These are phyloP conservation scores for Cladosporium sp. DNA, from an alignment of 2,329 filamentous ascomycete genomes.

Conservation along the genomic window DNA sequence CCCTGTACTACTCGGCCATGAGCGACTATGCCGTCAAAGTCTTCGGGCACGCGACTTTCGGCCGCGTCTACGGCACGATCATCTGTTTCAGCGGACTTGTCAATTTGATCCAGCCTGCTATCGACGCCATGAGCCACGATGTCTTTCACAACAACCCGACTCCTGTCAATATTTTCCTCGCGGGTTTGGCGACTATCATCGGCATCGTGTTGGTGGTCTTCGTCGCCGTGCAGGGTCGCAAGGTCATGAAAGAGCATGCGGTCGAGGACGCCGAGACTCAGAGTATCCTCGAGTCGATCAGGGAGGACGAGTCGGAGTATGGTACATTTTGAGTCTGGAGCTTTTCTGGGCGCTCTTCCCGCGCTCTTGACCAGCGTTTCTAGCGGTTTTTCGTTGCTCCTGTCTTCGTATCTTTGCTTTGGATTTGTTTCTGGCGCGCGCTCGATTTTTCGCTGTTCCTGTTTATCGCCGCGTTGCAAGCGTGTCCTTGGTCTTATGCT, in stretches of 20 bases:
- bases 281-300: constrained; percentile 28
- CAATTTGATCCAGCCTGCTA: constrained; percentile 75
- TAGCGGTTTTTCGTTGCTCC: neutral
- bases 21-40: constrained; percentile 81
- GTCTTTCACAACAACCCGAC: constrained; percentile 67
- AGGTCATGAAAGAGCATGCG: constrained; percentile 35
- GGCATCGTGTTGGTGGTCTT: constrained; percentile 64
- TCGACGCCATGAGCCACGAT: constrained; percentile 72
- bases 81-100: constrained; percentile 78
- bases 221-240: constrained; percentile 46
- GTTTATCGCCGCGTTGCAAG: too few relatives aligned
- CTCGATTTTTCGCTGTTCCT: neutral
- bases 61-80: constrained; percentile 83
- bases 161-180: constrained; percentile 68
- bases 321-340: constrained; percentile 9
- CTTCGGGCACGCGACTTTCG: constrained; percentile 90
- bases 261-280: constrained; percentile 38
- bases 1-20: constrained; percentile 85
- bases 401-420: neutral
- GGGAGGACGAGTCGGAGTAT: constrained; percentile 19
- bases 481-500: too few relatives aligned
- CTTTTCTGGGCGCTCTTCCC: too few relatives aligned
- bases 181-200: constrained; percentile 57
- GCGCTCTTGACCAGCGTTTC: neutral
- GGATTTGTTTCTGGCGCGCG: neutral